phyloP scores from a whole-genome alignment of 805 yeast species.

The Sugiyamaella smithiae region DNA sequence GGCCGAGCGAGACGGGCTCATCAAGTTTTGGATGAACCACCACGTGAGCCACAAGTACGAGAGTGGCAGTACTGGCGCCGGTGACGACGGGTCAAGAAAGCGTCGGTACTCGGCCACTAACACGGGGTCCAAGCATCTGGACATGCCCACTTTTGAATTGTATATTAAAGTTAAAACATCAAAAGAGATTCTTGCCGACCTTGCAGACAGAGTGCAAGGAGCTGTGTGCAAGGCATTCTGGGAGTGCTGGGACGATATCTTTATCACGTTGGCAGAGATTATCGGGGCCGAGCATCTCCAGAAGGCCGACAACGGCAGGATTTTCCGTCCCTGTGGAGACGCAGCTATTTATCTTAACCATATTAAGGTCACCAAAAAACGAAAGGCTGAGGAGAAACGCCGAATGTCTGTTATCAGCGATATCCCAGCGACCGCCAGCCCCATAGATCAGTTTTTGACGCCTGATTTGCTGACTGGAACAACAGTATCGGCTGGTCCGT shows the following conservation, averaged over 20 bases:
- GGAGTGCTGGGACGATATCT: conserved; percentile 35
- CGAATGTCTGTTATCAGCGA: conserved; percentile 15
- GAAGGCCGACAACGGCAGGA: conserved; percentile 29
- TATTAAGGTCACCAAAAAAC: conserved; percentile 23
- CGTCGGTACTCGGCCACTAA: background rate
- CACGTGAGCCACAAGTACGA: conserved; percentile 19
- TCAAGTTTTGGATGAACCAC: conserved; percentile 28
- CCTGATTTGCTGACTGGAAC: conserved; percentile 1
- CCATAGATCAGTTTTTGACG: background rate
- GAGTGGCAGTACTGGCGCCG: conserved; percentile 2
- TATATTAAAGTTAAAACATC: conserved; percentile 23
- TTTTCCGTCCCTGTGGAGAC: conserved; percentile 33
- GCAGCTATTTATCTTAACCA: conserved; percentile 32
- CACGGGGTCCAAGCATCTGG: conserved; percentile 7
- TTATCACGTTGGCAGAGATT: conserved; percentile 30
- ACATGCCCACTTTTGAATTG: conserved; percentile 20
- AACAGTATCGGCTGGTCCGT: background rate
- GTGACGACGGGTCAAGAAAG: background rate
- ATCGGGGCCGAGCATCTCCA: conserved; percentile 27
- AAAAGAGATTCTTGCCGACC: conserved; percentile 27
- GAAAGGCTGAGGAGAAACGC: conserved; percentile 22
- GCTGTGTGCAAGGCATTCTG: conserved; percentile 34
- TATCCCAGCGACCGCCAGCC: background rate
- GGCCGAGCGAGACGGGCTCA: conserved; percentile 25
- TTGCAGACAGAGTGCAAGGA: conserved; percentile 31